Evolutionary conservation across 306 rosid species (phyloP).

Genomic region (Quillaja saponaria): DNA sequence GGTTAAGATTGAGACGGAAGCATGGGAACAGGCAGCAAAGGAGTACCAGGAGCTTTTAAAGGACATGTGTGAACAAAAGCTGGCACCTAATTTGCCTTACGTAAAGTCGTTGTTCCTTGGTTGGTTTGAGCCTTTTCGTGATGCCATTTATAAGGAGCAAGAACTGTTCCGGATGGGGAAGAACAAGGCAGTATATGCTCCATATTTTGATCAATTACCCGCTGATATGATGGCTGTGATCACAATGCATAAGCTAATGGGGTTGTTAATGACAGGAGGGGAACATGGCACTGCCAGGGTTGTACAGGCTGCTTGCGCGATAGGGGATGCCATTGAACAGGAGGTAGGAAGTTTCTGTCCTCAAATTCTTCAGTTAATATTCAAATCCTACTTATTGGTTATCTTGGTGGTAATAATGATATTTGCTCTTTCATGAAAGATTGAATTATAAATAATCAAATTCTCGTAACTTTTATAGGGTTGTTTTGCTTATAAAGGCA

Average conservation of each 20-base stretch:
- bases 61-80: constrained; percentile 91
- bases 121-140: constrained; percentile 85
- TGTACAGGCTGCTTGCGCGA: constrained; percentile 55
- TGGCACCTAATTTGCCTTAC: constrained; percentile 89
- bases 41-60: constrained; percentile 81
- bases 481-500: not conserved
- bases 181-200: constrained; percentile 47
- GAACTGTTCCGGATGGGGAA: constrained; percentile 48
- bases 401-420: constrained; percentile 14
- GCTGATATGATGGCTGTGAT: constrained; percentile 88
- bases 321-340: constrained; percentile 90
- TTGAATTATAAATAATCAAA: too few species aligned
- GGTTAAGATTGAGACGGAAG: constrained; percentile 80
- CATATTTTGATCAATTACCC: constrained; percentile 64
- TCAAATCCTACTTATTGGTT: too few species aligned
- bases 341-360: constrained; percentile 67
- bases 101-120: constrained; percentile 90
- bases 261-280: constrained; percentile 65
- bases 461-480: too few species aligned
- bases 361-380: too few species aligned
- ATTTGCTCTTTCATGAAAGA: constrained; percentile 5
- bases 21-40: constrained; percentile 75
- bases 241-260: constrained; percentile 90
- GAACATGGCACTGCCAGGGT: constrained; percentile 65
- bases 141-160: constrained; percentile 72